These are phyloP conservation scores for Microbotryum lychnidis-dioicae DNA, from an alignment of 1,284 basidiomycete species.

Conservation along the genomic window DNA sequence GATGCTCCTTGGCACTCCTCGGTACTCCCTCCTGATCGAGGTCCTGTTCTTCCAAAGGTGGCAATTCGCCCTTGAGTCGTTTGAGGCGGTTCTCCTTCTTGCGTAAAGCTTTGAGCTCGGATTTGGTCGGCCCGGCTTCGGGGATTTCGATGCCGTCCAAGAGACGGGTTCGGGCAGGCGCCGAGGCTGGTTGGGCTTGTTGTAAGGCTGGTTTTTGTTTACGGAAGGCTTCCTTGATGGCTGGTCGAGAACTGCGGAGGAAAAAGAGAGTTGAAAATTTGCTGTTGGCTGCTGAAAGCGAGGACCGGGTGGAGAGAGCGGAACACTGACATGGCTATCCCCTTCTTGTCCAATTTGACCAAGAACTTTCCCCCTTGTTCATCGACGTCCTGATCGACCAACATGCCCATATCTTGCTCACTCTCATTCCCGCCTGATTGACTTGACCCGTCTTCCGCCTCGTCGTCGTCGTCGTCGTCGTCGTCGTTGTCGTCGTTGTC, in stretches of 20 bases:
- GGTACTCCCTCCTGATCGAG: constrained; percentile 47
- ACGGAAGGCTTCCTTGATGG: constrained; percentile 22
- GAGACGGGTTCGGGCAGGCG: constrained; percentile 2
- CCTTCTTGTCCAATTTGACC: constrained; percentile 25
- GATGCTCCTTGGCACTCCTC: constrained; percentile 51
- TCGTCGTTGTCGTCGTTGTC: not conserved
- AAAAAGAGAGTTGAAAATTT: not conserved
- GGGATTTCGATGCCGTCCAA: constrained; percentile 19
- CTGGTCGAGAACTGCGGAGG: constrained; percentile 20
- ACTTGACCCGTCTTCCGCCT: too few species aligned
- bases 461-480: not conserved
- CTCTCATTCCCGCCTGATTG: too few species aligned
- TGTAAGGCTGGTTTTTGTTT: constrained; percentile 18
- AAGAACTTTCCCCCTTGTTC: constrained; percentile 22
- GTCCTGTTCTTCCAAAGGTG: constrained; percentile 23
- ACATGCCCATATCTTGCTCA: constrained; percentile 21
- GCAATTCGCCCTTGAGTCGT: constrained; percentile 8
- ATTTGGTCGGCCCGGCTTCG: constrained; percentile 20
- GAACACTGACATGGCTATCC: constrained; percentile 27
- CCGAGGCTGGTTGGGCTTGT: not conserved
- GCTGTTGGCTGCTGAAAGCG: too few species aligned
- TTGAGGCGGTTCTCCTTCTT: constrained; percentile 19
- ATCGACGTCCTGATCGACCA: constrained; percentile 22
- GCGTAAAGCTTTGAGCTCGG: constrained; percentile 26
- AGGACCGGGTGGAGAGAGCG: not conserved